A percentile compares a stretch with the other conserved stretches of the same genome.
These are phyloP conservation scores for Tulasnella sp. DNA, from an alignment of 768 basidiomycete genomes.

Conservation along the genomic window DNA sequence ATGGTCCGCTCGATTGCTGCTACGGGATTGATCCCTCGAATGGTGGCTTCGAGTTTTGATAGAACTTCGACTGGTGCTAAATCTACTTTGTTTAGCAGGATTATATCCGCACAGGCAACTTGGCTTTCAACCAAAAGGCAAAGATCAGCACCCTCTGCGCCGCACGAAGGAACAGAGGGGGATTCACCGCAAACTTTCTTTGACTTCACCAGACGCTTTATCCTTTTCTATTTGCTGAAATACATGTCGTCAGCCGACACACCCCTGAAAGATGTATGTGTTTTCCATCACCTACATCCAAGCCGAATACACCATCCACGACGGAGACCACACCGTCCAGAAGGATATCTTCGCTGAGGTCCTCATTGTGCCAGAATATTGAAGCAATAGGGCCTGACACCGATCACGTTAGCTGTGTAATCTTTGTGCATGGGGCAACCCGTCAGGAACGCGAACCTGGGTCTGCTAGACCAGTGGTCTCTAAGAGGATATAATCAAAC, in stretches of 20 bases:
- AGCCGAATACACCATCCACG: conserved; percentile 78
- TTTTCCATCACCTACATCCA: conserved; percentile 32
- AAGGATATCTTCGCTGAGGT: conserved; percentile 29
- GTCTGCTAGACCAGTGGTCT: conserved; percentile 93
- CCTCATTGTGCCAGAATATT: conserved; percentile 35
- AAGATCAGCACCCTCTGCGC: neutral
- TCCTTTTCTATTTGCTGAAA: conserved; percentile 80
- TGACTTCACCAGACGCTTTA: conserved; percentile 47
- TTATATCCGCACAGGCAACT: conserved; percentile 83
- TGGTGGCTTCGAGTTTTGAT: conserved; percentile 40
- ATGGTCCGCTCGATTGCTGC: conserved; percentile 64
- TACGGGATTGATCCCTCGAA: conserved; percentile 70
- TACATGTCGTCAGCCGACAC: neutral
- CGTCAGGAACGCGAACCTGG: conserved; percentile 43
- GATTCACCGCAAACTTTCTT: conserved; percentile 67
- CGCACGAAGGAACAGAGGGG: neutral
- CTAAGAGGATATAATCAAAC: conserved; percentile 91
- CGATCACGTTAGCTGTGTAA: too few relatives aligned
- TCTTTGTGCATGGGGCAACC: neutral
- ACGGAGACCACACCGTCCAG: conserved; percentile 85
- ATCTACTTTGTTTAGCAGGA: conserved; percentile 87
- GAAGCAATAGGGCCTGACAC: conserved; percentile 46
- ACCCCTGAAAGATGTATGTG: neutral
- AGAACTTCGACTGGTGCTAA: conserved; percentile 40
- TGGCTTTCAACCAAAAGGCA: conserved; percentile 46